A percentile compares a stretch with the other conserved stretches of the same genome.
phyloP scores from a whole-genome alignment of 1,284 basidiomycete species.

The Lignosus rhinocerotis region DNA sequence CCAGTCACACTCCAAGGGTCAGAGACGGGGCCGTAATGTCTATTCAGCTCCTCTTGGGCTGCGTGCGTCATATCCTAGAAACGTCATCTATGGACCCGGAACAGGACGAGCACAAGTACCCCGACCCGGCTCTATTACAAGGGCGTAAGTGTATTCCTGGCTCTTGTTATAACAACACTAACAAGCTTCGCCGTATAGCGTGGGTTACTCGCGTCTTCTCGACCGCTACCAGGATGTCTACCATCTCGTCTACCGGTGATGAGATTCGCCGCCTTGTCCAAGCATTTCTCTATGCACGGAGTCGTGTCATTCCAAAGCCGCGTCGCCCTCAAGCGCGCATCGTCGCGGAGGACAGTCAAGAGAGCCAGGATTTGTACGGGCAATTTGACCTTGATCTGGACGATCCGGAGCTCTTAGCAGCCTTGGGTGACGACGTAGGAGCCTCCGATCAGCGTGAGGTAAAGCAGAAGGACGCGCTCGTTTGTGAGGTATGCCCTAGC shows the following conservation, averaged over 20 bases:
- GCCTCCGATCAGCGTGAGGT: conserved; percentile 29
- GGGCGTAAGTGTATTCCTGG: conserved; percentile 46
- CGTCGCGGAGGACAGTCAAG: conserved; percentile 47
- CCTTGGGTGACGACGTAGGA: conserved; percentile 43
- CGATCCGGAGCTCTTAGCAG: conserved; percentile 57
- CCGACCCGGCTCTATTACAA: conserved; percentile 64
- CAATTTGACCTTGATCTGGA: conserved; percentile 57
- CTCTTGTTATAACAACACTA: neutral
- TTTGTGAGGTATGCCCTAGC: conserved; percentile 42
- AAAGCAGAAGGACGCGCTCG: conserved; percentile 41
- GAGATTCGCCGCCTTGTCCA: conserved; percentile 64
- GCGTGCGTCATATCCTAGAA: conserved; percentile 62
- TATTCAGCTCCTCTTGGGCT: conserved; percentile 58
- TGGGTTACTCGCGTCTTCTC: conserved; percentile 66
- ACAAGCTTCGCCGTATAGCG: conserved; percentile 37
- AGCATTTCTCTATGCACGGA: conserved; percentile 65
- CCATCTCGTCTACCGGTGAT: conserved; percentile 43
- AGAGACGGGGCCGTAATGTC: conserved; percentile 34
- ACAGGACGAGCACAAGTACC: conserved; percentile 46
- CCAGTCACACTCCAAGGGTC: conserved; percentile 5
- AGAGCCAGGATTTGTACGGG: conserved; percentile 75
- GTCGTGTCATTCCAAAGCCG: conserved; percentile 48
- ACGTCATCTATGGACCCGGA: conserved; percentile 45
- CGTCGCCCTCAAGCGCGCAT: conserved; percentile 37
- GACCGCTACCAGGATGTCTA: conserved; percentile 38